These are phyloP conservation scores for Penicillium antarcticum DNA, from an alignment of 495 filamentous ascomycete genomes.

Conservation along the genomic window DNA sequence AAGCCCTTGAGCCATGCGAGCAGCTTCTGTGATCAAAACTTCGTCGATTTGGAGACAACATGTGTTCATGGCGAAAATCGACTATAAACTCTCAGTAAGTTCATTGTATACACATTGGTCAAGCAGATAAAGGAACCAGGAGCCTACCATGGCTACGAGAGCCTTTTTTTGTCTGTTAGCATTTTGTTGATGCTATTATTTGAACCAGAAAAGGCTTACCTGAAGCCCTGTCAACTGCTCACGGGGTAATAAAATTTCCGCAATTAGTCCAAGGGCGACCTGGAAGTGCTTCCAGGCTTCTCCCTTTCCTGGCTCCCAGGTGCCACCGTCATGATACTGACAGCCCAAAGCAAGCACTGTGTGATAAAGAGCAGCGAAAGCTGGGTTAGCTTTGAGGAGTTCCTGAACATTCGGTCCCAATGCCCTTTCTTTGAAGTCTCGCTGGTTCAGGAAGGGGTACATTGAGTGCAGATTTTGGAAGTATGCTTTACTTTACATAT, in stretches of 20 bases:
- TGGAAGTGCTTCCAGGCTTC: conserved; percentile 32
- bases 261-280: conserved; percentile 20
- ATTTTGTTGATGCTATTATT: too few relatives aligned
- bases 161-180: neutral
- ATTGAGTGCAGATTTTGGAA: conserved; percentile 33
- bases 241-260: conserved; percentile 20
- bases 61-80: conserved; percentile 27
- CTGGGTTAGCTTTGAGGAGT: conserved; percentile 5
- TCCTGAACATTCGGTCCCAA: conserved; percentile 6
- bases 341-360: conserved; percentile 35
- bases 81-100: neutral
- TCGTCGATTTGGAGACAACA: conserved; percentile 33
- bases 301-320: conserved; percentile 31
- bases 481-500: conserved; percentile 15
- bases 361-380: conserved; percentile 33
- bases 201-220: neutral
- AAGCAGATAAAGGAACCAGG: too few relatives aligned
- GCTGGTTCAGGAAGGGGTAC: conserved; percentile 32
- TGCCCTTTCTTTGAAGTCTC: conserved; percentile 25
- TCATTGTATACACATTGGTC: neutral
- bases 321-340: conserved; percentile 28
- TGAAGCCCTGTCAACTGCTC: conserved; percentile 24
- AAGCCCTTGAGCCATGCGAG: conserved; percentile 26
- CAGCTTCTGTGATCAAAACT: conserved; percentile 28
- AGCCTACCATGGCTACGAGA: neutral